Evolutionary conservation across 257 asterid species (phyloP).

Genomic region (Penstemon eatonii): DNA sequence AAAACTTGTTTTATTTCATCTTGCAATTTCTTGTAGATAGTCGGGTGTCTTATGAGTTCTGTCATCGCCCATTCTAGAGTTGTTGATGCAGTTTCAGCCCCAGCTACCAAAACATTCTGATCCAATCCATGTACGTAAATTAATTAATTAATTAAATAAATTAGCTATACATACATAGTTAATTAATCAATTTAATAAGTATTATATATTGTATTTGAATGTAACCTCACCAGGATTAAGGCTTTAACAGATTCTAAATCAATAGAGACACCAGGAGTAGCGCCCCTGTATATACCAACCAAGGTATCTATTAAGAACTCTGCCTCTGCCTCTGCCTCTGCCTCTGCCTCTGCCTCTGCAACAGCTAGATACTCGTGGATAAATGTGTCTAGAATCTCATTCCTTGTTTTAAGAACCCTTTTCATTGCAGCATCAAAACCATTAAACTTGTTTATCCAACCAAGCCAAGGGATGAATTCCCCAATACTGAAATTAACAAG

Average conservation of each 20-base stretch:
- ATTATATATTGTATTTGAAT: not conserved
- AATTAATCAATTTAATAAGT: no score
- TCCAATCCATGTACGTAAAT: no score
- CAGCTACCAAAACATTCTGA: conserved; percentile 43
- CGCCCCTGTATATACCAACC: conserved; percentile 30
- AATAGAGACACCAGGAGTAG: conserved; percentile 25
- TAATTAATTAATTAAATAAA: no score
- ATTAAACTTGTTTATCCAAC: conserved; percentile 38
- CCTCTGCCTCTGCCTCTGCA: no score
- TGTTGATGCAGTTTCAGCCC: conserved; percentile 46
- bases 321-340: not conserved
- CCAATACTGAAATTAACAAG: conserved; percentile 35
- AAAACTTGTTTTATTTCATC: conserved; percentile 33
- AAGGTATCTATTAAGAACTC: conserved; percentile 42
- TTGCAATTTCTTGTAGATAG: conserved; percentile 26
- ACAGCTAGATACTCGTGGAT: conserved; percentile 24
- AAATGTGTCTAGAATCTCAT: conserved; percentile 36
- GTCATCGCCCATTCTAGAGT: conserved; percentile 56
- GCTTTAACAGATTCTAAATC: conserved; percentile 39
- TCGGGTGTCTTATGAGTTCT: conserved; percentile 43
- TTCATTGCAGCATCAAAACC: conserved; percentile 37
- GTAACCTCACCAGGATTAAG: conserved; percentile 31
- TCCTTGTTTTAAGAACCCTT: conserved; percentile 20
- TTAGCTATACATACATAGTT: no score
- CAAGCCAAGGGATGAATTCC: conserved; percentile 27